Evolutionary conservation across 75 land plant genomes (phyloP), one percentile per base, ranked within the genome.

Genomic region (Pinus tabuliformis): DNA sequence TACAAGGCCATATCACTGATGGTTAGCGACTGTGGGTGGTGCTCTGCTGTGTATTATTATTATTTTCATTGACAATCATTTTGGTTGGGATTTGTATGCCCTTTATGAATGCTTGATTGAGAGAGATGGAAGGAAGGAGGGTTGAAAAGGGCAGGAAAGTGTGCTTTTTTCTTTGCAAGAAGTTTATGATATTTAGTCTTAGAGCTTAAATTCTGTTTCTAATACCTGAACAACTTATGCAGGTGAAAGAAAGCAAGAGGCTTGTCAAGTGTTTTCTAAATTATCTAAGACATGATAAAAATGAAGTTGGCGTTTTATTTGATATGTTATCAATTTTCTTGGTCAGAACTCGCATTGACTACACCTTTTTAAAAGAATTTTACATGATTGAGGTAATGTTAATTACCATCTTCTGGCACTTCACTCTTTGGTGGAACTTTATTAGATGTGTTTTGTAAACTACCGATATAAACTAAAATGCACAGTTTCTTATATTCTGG

Each of bases 221-320:
- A 49, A 49, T 49, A 49, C 12, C 12, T 68, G 54, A 49, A 49
- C 11, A 49, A 49, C 54, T 49, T 54, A 4, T 86, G 80, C 88
- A 97, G 99, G 99, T 97, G 39, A 97, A 95, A 85, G 99, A 97
- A 82, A 97, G 98, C 81, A 97, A 95, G 74, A 84, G 96, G 83
- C 90, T 97, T 58, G 88, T 97, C 57, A 97, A 97, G 88, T 95
- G 98, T 81, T 97, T 95, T 75, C 83, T 97, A 72, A 97, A 97
- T 83, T 97, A 97, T 68, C 62, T 97, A 54, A 80, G 98, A 60
- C 99, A 97, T 86, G 98, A 97, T 61, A 94, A 84, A 75, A 68
- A 75, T 71, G 99, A 95, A 90, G 98, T 95, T 33, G 87, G 85
- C 81, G 88, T 95, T 52, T 83, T 97, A 3, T 97, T 97, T 82